A percentile compares a stretch with the other conserved stretches of the same genome.
phyloP scores from a whole-genome alignment of 495 filamentous ascomycete species.

The Penicillium herquei region DNA sequence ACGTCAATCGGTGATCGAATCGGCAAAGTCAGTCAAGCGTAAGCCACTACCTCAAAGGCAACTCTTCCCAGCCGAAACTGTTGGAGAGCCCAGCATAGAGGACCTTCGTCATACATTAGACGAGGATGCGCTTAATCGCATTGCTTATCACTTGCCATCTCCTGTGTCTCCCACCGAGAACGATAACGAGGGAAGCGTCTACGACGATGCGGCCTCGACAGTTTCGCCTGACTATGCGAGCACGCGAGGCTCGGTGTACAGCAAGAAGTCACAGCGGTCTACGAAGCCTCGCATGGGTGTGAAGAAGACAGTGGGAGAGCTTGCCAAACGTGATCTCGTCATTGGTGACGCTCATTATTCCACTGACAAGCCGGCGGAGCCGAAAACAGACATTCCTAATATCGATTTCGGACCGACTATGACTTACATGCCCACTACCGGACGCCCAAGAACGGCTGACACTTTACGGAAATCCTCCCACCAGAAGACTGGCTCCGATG shows the following conservation, averaged over 20 bases:
- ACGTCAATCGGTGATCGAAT: conserved; percentile 39
- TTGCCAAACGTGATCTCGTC: conserved; percentile 48
- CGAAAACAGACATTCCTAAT: conserved; percentile 60
- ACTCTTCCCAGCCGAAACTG: conserved; percentile 7
- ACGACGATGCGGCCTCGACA: conserved; percentile 50
- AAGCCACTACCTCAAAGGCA: conserved; percentile 61
- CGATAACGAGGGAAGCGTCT: conserved; percentile 49
- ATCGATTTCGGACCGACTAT: conserved; percentile 88
- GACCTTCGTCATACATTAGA: conserved; percentile 67
- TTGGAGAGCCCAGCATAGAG: conserved; percentile 53
- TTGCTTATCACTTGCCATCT: conserved; percentile 35
- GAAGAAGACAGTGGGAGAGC: conserved; percentile 75
- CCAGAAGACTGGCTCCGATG: conserved; percentile 39
- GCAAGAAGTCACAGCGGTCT: conserved; percentile 53
- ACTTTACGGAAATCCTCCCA: conserved; percentile 36
- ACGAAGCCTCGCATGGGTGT: conserved; percentile 79
- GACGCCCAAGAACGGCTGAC: conserved; percentile 39
- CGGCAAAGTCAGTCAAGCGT: conserved; percentile 48
- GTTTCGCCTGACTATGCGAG: conserved; percentile 67
- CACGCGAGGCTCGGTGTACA: conserved; percentile 64
- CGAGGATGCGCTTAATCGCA: conserved; percentile 57
- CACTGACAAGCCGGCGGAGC: conserved; percentile 28
- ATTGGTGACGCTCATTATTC: conserved; percentile 62
- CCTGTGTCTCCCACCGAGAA: conserved; percentile 30
- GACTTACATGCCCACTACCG: conserved; percentile 56